Base-by-base conservation (phyloP, 306 rosid species). In the Herpetospermum pedunculosum region DNA sequence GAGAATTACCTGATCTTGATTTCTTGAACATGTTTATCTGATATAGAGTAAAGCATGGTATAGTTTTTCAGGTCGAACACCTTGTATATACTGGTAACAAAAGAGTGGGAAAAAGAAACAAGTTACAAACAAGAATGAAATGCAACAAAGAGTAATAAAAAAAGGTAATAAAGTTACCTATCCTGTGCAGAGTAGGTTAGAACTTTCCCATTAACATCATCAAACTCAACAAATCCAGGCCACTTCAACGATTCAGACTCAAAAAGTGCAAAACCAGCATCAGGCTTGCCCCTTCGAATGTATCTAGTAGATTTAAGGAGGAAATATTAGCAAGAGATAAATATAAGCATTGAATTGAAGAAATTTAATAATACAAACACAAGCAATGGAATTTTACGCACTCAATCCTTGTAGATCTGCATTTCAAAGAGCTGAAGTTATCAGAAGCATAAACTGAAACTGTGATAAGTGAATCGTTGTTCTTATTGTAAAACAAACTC, bases 151-250 rank as follows among this genome's bases (percentile, higher is more conserved):
- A 7, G 11, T 29, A n/a, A 50, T 60, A 5, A 76, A 35, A 23
- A n/a, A 81, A 70, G 34, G 70, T 53, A 10, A 44, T 38, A 63
- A 15, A 57, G 12, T 34, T 57, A 92, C 98, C 88, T 86, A 80
- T 92, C 96, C 62, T 89, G 96, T 40, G 96, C 98, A 53, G 98
- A 92, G 80, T 89, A 92, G 14, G 98, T 92, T 49, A 92, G 85
- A 72, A 92, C 96, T 85, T 92, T 92, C 76, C 94, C 98, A 77
- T 92, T 92, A 52, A 92, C 98, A 84, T 92, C 98, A 80, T 92
- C 98, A 59, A 92, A 92, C 81, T 92, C 98, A 18, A 92, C 98
- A 89, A 92, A 92, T 73, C 98, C 98, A 32, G 98, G 96, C 96
- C 98, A 92, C 77, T 92, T 92, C 72, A 92, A 76, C 34, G 98